Evolutionary conservation across 495 filamentous ascomycete species (phyloP).

Genomic region (Aeminium ludgeri): DNA sequence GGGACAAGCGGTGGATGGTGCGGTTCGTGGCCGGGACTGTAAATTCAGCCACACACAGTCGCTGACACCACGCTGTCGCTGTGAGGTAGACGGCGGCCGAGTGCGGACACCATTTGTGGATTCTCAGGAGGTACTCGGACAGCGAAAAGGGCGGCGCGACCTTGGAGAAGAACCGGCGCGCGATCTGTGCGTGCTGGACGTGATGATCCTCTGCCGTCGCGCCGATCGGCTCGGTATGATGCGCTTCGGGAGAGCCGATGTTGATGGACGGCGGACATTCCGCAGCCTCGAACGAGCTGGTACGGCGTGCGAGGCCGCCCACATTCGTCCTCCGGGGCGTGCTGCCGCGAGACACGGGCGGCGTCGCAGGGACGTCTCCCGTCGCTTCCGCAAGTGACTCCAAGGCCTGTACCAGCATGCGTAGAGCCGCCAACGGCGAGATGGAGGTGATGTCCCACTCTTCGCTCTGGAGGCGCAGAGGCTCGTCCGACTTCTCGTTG

Average conservation of each 20-base stretch:
- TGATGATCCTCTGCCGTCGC: conserved; percentile 44
- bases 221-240: conserved; percentile 24
- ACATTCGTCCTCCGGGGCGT: conserved; percentile 32
- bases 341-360: conserved; percentile 40
- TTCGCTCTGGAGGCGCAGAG: conserved; percentile 5
- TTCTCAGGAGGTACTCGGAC: conserved; percentile 67
- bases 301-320: background rate
- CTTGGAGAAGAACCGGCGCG: conserved; percentile 83
- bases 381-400: conserved; percentile 55
- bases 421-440: conserved; percentile 56
- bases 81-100: conserved; percentile 95
- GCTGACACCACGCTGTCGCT: conserved; percentile 74
- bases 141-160: conserved; percentile 62
- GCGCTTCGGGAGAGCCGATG: conserved; percentile 27
- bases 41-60: conserved; percentile 55
- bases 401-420: conserved; percentile 54
- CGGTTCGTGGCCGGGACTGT: conserved; percentile 54
- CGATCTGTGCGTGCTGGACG: conserved; percentile 62
- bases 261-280: conserved; percentile 17
- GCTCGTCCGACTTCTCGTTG: conserved; percentile 3
- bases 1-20: conserved; percentile 73
- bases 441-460: conserved; percentile 52
- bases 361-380: conserved; percentile 59
- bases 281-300: conserved; percentile 29
- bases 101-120: conserved; percentile 85